A percentile compares a stretch with the other conserved stretches of the same genome.
Evolutionary conservation across 2,329 filamentous ascomycete species (phyloP).

Genomic region (Westerdykella aurantiaca): DNA sequence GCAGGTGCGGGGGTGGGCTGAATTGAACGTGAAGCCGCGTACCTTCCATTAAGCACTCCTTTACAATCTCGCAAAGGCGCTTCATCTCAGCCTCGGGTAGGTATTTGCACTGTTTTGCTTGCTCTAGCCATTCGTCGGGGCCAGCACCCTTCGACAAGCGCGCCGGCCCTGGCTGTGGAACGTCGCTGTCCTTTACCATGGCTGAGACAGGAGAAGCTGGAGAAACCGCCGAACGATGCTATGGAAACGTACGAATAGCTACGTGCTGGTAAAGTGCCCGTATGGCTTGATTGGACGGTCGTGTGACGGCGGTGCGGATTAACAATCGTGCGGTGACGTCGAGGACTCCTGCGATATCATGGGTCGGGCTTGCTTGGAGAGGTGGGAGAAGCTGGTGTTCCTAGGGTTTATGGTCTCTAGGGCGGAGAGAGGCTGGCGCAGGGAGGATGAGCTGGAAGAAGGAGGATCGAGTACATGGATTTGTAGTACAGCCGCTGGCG

Average conservation of each 20-base stretch:
- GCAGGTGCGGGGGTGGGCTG: no score
- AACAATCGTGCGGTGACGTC: slow-evolving; percentile 21
- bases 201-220: slow-evolving; percentile 7
- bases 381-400: slow-evolving; percentile 1
- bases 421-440: slow-evolving; percentile 4
- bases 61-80: slow-evolving; percentile 96
- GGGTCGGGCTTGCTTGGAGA: slow-evolving; percentile 7
- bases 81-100: slow-evolving; percentile 97
- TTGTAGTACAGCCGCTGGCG: no score
- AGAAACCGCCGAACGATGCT: background rate
- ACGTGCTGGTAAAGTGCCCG: slow-evolving; percentile 3
- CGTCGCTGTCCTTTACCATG: slow-evolving; percentile 51
- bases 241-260: background rate
- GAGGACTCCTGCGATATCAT: slow-evolving; percentile 17
- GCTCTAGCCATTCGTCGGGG: slow-evolving; percentile 92
- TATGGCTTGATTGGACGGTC: slow-evolving; percentile 12
- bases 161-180: slow-evolving; percentile 88
- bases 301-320: slow-evolving; percentile 26
- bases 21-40: slow-evolving; percentile 14
- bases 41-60: slow-evolving; percentile 99
- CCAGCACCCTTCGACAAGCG: slow-evolving; percentile 77
- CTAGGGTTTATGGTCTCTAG: slow-evolving; percentile 1
- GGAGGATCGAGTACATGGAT: background rate
- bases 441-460: slow-evolving; percentile 12
- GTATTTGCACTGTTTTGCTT: slow-evolving; percentile 96